Conservation (phyloP, 108 stramenopile species). For the Skeletonema tropicum region DNA sequence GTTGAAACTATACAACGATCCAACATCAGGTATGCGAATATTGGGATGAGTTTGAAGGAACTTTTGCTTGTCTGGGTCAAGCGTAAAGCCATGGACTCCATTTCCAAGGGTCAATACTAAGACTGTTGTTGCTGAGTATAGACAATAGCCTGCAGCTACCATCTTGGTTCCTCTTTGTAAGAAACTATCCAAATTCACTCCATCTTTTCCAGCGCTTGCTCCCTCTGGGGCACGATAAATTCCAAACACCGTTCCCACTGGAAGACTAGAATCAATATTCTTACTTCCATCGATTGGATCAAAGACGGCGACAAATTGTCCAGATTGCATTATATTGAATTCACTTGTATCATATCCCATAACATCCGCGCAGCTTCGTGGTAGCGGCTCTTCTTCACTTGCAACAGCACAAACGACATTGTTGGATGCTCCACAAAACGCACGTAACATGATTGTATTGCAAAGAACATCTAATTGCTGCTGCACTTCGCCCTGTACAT, state of each 20-base stretch:
- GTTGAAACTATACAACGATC: slow-evolving; percentile 95
- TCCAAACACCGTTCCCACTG: slow-evolving; percentile 98
- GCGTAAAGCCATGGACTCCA: slow-evolving; percentile 97
- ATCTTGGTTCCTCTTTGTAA: slow-evolving; percentile 87
- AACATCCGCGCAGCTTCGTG: slow-evolving; percentile 77
- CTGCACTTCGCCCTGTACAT: slow-evolving; percentile 90
- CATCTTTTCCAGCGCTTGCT: slow-evolving; percentile 35
- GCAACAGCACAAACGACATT: slow-evolving; percentile 77
- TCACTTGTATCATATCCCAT: slow-evolving; percentile 62
- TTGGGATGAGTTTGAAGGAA: slow-evolving; percentile 95
- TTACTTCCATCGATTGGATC: slow-evolving; percentile 94
- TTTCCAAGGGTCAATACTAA: slow-evolving; percentile 91
- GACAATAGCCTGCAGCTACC: slow-evolving; percentile 95
- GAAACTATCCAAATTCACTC: slow-evolving; percentile 61
- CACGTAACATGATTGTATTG: slow-evolving; percentile 83
- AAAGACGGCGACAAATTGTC: slow-evolving; percentile 97
- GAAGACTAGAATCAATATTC: slow-evolving; percentile 97
- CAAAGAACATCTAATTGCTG: slow-evolving; percentile 91
- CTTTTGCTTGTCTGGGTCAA: slow-evolving; percentile 93
- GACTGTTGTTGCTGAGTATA: slow-evolving; percentile 97
- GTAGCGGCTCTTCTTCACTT: slow-evolving; percentile 81
- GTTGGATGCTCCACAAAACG: slow-evolving; percentile 77
- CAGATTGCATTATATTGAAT: slow-evolving; percentile 21
- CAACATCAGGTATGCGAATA: slow-evolving; percentile 89
- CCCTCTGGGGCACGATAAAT: slow-evolving; percentile 85